These are phyloP conservation scores for Diplocarpon rosae DNA, from an alignment of 2,329 filamentous ascomycete species.

Conservation along the genomic window DNA sequence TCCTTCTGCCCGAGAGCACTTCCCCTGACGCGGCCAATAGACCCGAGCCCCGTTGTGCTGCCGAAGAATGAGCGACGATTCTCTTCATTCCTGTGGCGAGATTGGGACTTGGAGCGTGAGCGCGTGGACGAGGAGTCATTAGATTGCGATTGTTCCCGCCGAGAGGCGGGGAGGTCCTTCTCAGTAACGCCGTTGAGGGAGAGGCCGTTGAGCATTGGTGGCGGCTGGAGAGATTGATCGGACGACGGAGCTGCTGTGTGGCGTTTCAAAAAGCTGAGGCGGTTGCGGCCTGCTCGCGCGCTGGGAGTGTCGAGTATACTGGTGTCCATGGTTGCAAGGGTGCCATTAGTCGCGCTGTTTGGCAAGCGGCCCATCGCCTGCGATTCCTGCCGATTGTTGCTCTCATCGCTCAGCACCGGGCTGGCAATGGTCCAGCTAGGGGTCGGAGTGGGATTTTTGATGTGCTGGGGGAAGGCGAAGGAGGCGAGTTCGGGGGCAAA, in stretches of 20 bases:
- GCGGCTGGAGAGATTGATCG: not conserved
- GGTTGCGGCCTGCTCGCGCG: slow-evolving; percentile 6
- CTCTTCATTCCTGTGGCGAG: slow-evolving; percentile 4
- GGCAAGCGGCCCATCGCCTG: slow-evolving; percentile 10
- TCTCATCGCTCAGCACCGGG: slow-evolving; percentile 8
- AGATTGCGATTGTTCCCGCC: not conserved
- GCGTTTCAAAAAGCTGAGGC: slow-evolving; percentile 16
- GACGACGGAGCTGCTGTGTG: not conserved
- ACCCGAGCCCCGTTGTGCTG: not conserved
- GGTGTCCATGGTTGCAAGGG: slow-evolving; percentile 19
- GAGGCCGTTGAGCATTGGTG: slow-evolving; percentile 1
- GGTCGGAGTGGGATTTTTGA: slow-evolving; percentile 31
- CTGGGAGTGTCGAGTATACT: slow-evolving; percentile 18
- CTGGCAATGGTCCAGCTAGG: slow-evolving; percentile 27
- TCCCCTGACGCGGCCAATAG: slow-evolving; percentile 3
- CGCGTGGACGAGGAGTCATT: not conserved
- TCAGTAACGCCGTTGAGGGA: not conserved
- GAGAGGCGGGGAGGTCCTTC: not conserved
- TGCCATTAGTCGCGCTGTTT: slow-evolving; percentile 16
- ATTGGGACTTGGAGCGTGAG: not conserved
- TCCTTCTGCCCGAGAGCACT: not conserved
- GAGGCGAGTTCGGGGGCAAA: slow-evolving; percentile 56
- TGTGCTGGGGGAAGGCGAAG: slow-evolving; percentile 42
- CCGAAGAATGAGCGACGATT: slow-evolving; percentile 17
- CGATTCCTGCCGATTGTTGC: slow-evolving; percentile 1